Percentiles rank a stretch among this genome's conserved stretches.
Conservation (phyloP, 768 basidiomycete genomes). For the Kwoniella europaea region DNA sequence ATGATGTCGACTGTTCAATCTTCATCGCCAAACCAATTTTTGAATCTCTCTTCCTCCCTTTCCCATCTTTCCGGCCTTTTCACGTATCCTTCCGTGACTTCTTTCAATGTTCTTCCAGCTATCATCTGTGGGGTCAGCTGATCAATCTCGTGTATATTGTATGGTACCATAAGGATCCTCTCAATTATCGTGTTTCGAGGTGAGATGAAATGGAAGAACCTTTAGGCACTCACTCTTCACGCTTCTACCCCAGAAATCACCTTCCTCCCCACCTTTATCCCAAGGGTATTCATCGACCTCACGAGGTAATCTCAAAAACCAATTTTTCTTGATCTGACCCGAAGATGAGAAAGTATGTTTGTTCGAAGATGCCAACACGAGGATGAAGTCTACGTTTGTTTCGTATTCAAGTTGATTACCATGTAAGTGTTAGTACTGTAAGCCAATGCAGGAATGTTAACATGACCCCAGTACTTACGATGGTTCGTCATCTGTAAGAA, state of each 20-base stretch:
- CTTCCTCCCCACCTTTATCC: conserved; percentile 48
- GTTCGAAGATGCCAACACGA: conserved; percentile 28
- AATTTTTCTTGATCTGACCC: conserved; percentile 41
- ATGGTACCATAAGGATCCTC: too few species aligned
- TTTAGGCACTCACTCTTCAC: conserved; percentile 44
- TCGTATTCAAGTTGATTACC: background rate
- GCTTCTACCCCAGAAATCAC: conserved; percentile 41
- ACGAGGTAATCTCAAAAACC: conserved; percentile 48
- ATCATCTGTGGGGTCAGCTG: too few species aligned
- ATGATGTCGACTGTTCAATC: conserved; percentile 7
- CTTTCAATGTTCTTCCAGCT: conserved; percentile 39
- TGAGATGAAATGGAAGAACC: background rate
- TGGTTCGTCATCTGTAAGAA: conserved; percentile 39
- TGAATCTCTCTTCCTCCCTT: conserved; percentile 27
- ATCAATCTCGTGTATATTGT: too few species aligned
- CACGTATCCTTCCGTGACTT: conserved; percentile 35
- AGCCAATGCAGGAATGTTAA: background rate
- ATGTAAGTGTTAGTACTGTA: too few species aligned
- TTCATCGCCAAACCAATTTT: conserved; percentile 32
- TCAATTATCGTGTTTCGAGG: background rate
- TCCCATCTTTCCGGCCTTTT: conserved; percentile 24
- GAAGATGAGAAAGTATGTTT: conserved; percentile 3
- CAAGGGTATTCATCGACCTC: conserved; percentile 39
- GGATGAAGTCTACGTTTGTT: conserved; percentile 34
- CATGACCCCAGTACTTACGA: conserved; percentile 20